A percentile compares a stretch with the other conserved stretches of the same genome.
phyloP scores from a whole-genome alignment of 2,329 filamentous ascomycete species.

The Arachnomyces sp. region DNA sequence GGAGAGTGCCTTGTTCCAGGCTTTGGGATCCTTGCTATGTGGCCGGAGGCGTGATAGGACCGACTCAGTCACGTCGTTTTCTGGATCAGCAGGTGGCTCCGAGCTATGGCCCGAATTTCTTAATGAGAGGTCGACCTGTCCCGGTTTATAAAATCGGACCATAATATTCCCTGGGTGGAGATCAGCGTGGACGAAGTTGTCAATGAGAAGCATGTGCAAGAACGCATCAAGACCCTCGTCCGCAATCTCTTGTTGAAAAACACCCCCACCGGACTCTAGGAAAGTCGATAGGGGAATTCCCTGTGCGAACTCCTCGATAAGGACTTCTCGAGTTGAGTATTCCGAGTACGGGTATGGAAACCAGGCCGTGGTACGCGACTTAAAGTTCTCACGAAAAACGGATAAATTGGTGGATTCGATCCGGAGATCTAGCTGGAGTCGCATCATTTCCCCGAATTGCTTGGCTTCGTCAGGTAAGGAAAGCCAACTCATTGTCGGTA shows the following conservation, averaged over 20 bases:
- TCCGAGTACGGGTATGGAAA: constrained; percentile 92
- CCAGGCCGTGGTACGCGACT: constrained; percentile 82
- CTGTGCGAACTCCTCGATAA: constrained; percentile 93
- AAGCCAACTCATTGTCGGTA: constrained; percentile 95
- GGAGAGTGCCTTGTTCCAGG: constrained; percentile 67
- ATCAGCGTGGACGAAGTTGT: constrained; percentile 97
- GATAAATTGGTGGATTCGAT: constrained; percentile 87
- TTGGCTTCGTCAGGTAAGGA: constrained; percentile 88
- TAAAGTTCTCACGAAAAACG: constrained; percentile 85
- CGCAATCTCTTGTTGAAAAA: constrained; percentile 89
- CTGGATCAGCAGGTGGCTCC: constrained; percentile 40
- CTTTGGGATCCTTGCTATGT: constrained; percentile 56
- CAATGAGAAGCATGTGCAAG: constrained; percentile 88
- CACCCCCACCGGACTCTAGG: constrained; percentile 80
- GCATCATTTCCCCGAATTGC: constrained; percentile 98
- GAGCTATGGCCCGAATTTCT: constrained; percentile 26
- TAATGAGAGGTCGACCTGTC: constrained; percentile 59
- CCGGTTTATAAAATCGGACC: constrained; percentile 92
- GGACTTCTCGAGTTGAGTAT: constrained; percentile 83
- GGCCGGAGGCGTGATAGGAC: constrained; percentile 75
- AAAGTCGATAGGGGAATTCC: constrained; percentile 89
- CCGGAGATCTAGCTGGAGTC: constrained; percentile 85
- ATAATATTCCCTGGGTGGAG: constrained; percentile 98
- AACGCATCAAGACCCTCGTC: constrained; percentile 94
- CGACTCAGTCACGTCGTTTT: constrained; percentile 75